Evolutionary conservation across 495 filamentous ascomycete species (phyloP).

Genomic region (Penicillium subrubescens): DNA sequence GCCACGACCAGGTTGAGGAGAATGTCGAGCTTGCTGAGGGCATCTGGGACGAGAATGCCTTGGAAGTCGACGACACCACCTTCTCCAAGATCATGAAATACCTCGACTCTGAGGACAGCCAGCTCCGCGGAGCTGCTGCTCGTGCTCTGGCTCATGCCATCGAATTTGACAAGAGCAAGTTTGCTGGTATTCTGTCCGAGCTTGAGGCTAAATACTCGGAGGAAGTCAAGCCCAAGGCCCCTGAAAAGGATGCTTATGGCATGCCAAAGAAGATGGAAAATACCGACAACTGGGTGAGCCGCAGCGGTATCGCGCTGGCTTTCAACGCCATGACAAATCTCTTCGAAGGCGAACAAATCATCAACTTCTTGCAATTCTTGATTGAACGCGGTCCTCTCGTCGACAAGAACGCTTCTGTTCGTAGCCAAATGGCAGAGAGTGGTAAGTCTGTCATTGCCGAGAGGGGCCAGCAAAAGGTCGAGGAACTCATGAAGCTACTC

Average conservation of each 20-base stretch:
- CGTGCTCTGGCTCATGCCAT: constrained; percentile 76
- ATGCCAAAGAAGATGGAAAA: constrained; percentile 86
- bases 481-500: constrained; percentile 88
- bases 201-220: constrained; percentile 71
- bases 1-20: constrained; percentile 87
- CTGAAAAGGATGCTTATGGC: constrained; percentile 85
- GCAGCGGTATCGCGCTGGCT: constrained; percentile 84
- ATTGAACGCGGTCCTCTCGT: constrained; percentile 82
- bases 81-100: constrained; percentile 72
- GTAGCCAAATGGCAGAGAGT: constrained; percentile 90
- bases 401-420: constrained; percentile 74
- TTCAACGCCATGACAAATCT: constrained; percentile 75
- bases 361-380: constrained; percentile 78
- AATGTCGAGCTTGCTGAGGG: constrained; percentile 79
- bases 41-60: constrained; percentile 93
- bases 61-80: constrained; percentile 68
- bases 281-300: constrained; percentile 83
- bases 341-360: constrained; percentile 68
- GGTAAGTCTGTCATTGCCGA: constrained; percentile 77
- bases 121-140: constrained; percentile 82
- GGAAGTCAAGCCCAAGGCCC: constrained; percentile 76
- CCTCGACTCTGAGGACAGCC: constrained; percentile 71
- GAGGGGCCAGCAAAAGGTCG: constrained; percentile 77
- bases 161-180: constrained; percentile 55
- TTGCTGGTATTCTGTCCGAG: constrained; percentile 57